phyloP scores from a whole-genome alignment of 148 eudicot species.

The Arbutus unedo region DNA sequence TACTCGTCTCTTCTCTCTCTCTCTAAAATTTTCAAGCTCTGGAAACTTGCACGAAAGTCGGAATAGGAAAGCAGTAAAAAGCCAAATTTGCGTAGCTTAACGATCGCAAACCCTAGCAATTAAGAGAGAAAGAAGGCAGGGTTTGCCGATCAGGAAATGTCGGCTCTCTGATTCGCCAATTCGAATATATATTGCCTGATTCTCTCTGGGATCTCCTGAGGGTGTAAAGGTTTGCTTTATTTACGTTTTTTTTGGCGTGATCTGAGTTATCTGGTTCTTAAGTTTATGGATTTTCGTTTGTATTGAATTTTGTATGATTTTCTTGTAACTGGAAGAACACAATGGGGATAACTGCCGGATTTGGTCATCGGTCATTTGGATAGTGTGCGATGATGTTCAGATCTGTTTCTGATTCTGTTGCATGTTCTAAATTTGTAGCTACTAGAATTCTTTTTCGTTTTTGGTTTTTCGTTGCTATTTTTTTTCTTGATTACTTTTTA shows the following conservation, averaged over 20 bases:
- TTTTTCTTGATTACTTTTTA: neutral
- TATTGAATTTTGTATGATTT: neutral
- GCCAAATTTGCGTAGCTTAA: neutral
- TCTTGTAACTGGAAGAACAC: neutral
- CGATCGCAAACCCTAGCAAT: slow-evolving; percentile 11
- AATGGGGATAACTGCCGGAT: neutral
- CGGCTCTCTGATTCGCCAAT: neutral
- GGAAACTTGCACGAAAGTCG: neutral
- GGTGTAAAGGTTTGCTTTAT: neutral
- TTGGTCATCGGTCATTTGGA: neutral
- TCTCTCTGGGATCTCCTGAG: neutral
- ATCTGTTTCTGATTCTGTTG: slow-evolving; percentile 13
- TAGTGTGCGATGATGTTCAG: slow-evolving; percentile 8
- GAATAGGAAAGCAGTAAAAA: neutral
- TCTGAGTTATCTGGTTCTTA: neutral
- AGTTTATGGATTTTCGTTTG: neutral
- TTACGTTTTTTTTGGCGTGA: neutral
- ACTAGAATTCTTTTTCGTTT: neutral
- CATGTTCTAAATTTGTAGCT: neutral
- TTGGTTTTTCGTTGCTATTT: neutral
- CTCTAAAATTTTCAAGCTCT: neutral
- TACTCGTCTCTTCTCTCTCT: slow-evolving; percentile 8
- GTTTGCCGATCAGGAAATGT: slow-evolving; percentile 11
- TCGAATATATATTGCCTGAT: neutral
- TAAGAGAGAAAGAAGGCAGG: neutral